Conservation (phyloP, 2,329 filamentous ascomycete species). For the Endocalyx cinctus region DNA sequence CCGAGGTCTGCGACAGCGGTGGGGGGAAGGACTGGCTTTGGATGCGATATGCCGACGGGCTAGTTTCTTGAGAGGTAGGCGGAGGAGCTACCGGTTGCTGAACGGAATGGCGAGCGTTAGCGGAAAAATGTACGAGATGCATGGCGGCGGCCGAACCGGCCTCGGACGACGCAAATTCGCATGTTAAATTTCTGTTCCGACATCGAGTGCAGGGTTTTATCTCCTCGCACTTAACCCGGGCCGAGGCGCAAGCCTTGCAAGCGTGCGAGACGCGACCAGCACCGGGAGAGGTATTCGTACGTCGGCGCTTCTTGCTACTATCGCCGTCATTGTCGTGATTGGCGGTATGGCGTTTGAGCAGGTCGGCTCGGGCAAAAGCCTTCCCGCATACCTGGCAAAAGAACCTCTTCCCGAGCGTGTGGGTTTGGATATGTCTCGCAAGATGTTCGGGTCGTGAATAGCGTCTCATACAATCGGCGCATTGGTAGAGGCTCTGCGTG, state of each 20-base stretch:
- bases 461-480: slow-evolving; percentile 45
- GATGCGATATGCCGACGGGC: slow-evolving; percentile 12
- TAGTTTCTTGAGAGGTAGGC: slow-evolving; percentile 1
- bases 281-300: slow-evolving; percentile 39
- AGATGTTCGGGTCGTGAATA: slow-evolving; percentile 52
- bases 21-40: no score
- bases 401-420: slow-evolving; percentile 21
- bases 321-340: slow-evolving; percentile 46
- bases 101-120: slow-evolving; percentile 25
- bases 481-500: slow-evolving; percentile 39
- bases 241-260: slow-evolving; percentile 46
- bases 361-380: slow-evolving; percentile 49
- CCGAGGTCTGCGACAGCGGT: no score
- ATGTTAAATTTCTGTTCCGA: slow-evolving; percentile 40
- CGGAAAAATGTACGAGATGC: slow-evolving; percentile 40
- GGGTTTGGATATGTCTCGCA: slow-evolving; percentile 30
- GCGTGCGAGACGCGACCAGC: slow-evolving; percentile 49
- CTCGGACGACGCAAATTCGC: slow-evolving; percentile 36
- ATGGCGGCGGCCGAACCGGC: slow-evolving; percentile 36
- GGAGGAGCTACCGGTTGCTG: slow-evolving; percentile 8
- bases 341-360: slow-evolving; percentile 47
- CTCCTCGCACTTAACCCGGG: slow-evolving; percentile 52
- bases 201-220: slow-evolving; percentile 50
- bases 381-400: slow-evolving; percentile 43
- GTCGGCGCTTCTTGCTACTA: slow-evolving; percentile 42